Evolutionary conservation across 2,329 filamentous ascomycete species (phyloP).

Genomic region (Paracoccidioides brasiliensis): DNA sequence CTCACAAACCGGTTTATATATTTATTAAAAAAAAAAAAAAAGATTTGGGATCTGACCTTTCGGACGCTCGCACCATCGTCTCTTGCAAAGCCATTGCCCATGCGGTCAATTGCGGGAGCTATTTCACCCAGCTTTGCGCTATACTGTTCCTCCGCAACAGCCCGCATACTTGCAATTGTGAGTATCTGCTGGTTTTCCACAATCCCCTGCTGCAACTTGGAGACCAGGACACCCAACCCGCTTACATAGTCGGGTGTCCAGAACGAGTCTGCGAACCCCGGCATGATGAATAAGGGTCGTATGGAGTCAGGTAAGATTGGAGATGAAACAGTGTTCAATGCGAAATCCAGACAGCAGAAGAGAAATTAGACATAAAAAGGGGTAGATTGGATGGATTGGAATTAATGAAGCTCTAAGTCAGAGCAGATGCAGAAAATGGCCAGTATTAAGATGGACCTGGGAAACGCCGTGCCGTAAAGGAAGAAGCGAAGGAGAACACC

Average conservation of each 20-base stretch:
- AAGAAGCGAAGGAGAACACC: no score
- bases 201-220: constrained; percentile 91
- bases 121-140: constrained; percentile 71
- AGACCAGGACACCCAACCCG: constrained; percentile 86
- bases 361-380: no score
- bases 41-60: constrained; percentile 49
- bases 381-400: no score
- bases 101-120: constrained; percentile 64
- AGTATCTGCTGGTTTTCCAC: constrained; percentile 91
- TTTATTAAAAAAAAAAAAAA: neutral
- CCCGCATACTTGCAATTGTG: constrained; percentile 82
- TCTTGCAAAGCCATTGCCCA: constrained; percentile 66
- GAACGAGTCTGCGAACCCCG: constrained; percentile 87
- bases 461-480: no score
- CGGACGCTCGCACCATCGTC: constrained; percentile 93
- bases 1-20: neutral
- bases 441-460: no score
- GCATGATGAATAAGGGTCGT: constrained; percentile 44
- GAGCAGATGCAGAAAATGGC: no score
- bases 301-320: neutral
- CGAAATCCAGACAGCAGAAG: neutral
- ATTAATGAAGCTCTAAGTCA: no score
- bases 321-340: neutral
- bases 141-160: constrained; percentile 88
- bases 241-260: constrained; percentile 97